These are phyloP conservation scores for Toxicodendron radicans DNA, from an alignment of 345 rosid species.

Conservation along the genomic window DNA sequence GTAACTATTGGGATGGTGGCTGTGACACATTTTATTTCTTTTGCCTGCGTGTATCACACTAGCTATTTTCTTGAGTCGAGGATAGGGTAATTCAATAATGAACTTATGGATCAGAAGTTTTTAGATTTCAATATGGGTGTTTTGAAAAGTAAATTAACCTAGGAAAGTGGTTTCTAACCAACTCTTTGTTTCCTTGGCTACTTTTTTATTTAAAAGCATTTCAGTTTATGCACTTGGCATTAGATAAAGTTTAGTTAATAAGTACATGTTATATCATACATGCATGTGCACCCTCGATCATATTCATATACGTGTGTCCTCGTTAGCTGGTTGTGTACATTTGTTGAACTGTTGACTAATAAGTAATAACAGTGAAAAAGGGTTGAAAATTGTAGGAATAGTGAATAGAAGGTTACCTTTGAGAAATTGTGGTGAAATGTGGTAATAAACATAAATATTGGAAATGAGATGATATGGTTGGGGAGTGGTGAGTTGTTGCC, in stretches of 20 bases:
- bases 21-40: no score
- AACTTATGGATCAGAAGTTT: not conserved
- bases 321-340: no score
- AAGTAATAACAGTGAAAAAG: no score
- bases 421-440: no score
- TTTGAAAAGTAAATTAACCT: not conserved
- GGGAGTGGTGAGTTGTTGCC: not conserved
- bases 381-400: no score
- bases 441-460: not conserved
- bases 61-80: not conserved
- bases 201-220: not conserved
- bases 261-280: no score
- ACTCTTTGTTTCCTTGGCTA: not conserved
- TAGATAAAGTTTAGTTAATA: no score
- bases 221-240: no score
- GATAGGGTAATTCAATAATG: not conserved
- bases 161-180: not conserved
- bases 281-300: no score
- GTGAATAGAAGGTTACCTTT: no score
- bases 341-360: no score
- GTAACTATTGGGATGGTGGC: not conserved
- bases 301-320: no score
- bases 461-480: not conserved
- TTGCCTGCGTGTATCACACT: conserved; percentile 12
- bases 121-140: not conserved